phyloP scores from a whole-genome alignment of 345 rosid species.

The Eucalyptus camaldulensis region DNA sequence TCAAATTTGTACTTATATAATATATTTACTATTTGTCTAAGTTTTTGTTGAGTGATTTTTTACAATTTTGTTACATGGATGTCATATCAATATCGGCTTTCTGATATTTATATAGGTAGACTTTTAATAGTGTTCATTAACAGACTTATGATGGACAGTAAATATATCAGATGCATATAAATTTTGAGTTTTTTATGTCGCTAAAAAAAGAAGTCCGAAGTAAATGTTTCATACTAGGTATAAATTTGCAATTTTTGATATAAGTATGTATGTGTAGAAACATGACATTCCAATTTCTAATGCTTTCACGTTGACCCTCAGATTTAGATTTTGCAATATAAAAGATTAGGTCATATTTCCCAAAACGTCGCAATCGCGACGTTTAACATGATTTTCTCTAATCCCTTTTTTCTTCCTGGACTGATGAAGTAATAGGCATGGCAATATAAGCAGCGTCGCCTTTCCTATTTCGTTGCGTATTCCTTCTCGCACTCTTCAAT shows the following conservation, averaged over 20 bases:
- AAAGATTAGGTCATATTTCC: background rate
- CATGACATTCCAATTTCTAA: background rate
- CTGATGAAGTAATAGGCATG: background rate
- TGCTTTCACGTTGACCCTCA: background rate
- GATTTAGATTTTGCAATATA: background rate
- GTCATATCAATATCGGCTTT: too few relatives aligned
- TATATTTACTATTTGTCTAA: too few relatives aligned
- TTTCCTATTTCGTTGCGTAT: background rate
- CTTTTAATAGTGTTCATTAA: too few relatives aligned
- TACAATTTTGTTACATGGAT: too few relatives aligned
- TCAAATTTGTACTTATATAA: too few relatives aligned
- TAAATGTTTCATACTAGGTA: too few relatives aligned
- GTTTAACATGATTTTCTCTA: background rate
- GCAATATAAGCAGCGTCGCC: background rate
- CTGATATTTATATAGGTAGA: too few relatives aligned
- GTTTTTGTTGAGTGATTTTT: too few relatives aligned
- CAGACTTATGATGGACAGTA: too few relatives aligned
- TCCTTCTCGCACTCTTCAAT: background rate
- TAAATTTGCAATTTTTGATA: too few relatives aligned
- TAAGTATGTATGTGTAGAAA: background rate
- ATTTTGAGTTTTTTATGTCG: too few relatives aligned
- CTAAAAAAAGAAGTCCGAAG: too few relatives aligned
- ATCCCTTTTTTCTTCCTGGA: background rate
- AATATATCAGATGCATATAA: accelerated
- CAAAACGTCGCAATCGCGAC: background rate